These are phyloP conservation scores for Fraxinus platypoda DNA, from an alignment of 305 asterid genomes.

Conservation along the genomic window DNA sequence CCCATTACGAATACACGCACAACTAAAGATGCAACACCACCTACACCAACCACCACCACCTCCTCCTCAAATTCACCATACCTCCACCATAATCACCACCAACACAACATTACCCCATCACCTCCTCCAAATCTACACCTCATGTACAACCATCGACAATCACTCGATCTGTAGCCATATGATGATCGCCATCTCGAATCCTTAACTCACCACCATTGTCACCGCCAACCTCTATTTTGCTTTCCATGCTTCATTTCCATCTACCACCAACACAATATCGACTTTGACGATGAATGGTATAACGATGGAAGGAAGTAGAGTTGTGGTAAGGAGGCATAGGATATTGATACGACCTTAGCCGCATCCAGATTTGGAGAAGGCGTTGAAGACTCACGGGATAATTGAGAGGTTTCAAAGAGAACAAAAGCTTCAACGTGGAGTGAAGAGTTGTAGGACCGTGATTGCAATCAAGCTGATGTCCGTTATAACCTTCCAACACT, in stretches of 20 bases:
- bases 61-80: too few relatives aligned
- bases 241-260: constrained; percentile 23
- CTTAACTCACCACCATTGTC: neutral
- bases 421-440: constrained; percentile 70
- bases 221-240: constrained; percentile 31
- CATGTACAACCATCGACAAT: neutral
- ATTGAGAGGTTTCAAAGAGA: constrained; percentile 82
- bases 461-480: constrained; percentile 83
- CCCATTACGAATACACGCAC: neutral
- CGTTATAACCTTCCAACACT: constrained; percentile 72
- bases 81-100: too few relatives aligned
- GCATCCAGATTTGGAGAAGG: constrained; percentile 67
- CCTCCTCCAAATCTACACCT: neutral
- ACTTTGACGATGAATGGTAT: constrained; percentile 34
- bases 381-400: constrained; percentile 76
- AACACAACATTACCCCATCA: neutral
- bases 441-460: constrained; percentile 64
- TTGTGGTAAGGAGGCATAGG: constrained; percentile 91
- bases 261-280: neutral
- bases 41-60: neutral
- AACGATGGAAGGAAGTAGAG: constrained; percentile 43
- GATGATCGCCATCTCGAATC: neutral
- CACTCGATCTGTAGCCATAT: neutral
- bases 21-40: neutral
- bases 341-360: constrained; percentile 37